Conservation (phyloP, 768 basidiomycete genomes). For the Mycena vitilis region DNA sequence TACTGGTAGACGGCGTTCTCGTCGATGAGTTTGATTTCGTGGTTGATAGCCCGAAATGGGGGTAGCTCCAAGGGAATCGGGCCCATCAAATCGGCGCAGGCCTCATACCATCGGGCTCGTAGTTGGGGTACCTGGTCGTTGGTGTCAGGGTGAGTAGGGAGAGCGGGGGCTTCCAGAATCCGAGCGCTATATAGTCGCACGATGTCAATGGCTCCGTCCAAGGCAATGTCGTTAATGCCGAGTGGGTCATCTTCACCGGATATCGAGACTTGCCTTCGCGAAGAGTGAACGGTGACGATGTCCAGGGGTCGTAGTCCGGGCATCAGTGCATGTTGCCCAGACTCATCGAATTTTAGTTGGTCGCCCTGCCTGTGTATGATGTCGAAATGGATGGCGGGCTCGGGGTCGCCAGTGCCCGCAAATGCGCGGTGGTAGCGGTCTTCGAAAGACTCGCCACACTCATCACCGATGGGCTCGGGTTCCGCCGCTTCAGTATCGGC, state of each 20-base stretch:
- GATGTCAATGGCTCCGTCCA: not conserved
- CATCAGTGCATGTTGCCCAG: not conserved
- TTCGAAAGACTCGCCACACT: too few species aligned
- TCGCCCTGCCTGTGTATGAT: not conserved
- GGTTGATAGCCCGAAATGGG: constrained; percentile 46
- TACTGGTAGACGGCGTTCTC: constrained; percentile 37
- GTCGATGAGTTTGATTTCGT: constrained; percentile 41
- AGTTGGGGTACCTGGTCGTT: not conserved
- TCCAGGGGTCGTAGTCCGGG: not conserved
- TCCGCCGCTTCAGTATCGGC: too few species aligned
- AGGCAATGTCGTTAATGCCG: not conserved
- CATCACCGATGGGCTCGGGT: too few species aligned
- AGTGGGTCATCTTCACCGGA: not conserved
- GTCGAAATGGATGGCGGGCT: too few species aligned
- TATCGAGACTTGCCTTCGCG: not conserved
- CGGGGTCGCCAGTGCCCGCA: too few species aligned
- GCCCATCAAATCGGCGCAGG: constrained; percentile 33
- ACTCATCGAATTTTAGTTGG: too few species aligned
- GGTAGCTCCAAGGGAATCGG: constrained; percentile 39
- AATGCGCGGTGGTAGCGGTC: too few species aligned
- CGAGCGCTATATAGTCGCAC: not conserved
- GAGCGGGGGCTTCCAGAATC: too few species aligned
- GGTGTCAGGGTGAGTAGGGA: not conserved
- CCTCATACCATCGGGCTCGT: constrained; percentile 32
- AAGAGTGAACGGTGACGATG: not conserved